These are phyloP conservation scores for Calonectria naviculata DNA, from an alignment of 2,329 filamentous ascomycete genomes.

Conservation along the genomic window DNA sequence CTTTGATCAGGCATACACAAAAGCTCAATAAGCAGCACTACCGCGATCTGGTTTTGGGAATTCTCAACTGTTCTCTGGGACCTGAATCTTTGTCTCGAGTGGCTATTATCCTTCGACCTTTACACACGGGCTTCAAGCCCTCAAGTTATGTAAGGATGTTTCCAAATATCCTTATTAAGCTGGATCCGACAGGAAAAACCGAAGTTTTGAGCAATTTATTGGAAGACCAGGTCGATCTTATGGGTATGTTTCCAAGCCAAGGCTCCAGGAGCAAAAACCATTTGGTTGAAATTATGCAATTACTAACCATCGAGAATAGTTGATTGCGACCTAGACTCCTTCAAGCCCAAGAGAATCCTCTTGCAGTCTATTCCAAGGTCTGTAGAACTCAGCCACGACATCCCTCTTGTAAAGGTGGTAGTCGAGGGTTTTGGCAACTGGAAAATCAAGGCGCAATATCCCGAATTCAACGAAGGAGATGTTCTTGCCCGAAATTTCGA, in stretches of 20 bases:
- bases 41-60: background rate
- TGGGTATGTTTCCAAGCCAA: background rate
- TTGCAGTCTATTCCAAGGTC: background rate
- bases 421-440: background rate
- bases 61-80: background rate
- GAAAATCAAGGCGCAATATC: background rate
- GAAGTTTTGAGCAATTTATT: background rate
- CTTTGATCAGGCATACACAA: background rate
- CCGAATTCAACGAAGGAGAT: background rate
- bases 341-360: background rate
- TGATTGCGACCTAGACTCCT: background rate
- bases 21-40: background rate
- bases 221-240: background rate
- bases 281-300: too few relatives aligned
- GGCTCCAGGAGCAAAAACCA: background rate
- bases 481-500: background rate
- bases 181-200: background rate
- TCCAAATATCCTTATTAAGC: background rate
- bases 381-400: background rate
- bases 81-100: background rate
- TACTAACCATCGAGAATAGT: background rate
- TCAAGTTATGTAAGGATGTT: background rate
- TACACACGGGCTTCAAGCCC: background rate
- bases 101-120: background rate
- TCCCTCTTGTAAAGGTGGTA: background rate